A percentile compares a stretch with the other conserved stretches of the same genome.
Conservation (phyloP, 257 asterid species). For the Solanum chiquidenum region DNA sequence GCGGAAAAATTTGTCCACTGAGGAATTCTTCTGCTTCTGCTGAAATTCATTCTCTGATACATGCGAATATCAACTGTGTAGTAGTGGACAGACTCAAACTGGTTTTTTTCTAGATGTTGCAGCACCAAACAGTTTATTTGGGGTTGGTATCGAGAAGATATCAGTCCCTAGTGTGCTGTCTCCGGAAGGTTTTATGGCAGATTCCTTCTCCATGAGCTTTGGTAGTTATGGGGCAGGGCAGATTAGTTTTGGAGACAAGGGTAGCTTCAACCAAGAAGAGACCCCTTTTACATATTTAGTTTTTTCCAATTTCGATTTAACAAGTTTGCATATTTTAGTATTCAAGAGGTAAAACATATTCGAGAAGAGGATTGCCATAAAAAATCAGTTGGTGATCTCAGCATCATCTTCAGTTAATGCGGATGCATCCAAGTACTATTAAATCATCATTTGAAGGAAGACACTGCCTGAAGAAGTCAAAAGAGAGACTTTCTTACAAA, state of each 20-base stretch:
- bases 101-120: slow-evolving; percentile 68
- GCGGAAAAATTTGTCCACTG: slow-evolving; percentile 25
- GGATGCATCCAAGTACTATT: not conserved
- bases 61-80: slow-evolving; percentile 19
- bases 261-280: slow-evolving; percentile 70
- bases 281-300: slow-evolving; percentile 32
- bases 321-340: not conserved
- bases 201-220: slow-evolving; percentile 85
- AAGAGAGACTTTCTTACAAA: not conserved
- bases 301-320: no score
- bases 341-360: not conserved
- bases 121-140: slow-evolving; percentile 80
- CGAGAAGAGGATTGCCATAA: not conserved
- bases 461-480: not conserved
- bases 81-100: slow-evolving; percentile 77
- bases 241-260: slow-evolving; percentile 75
- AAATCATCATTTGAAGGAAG: not conserved
- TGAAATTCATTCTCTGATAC: not conserved
- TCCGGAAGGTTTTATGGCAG: slow-evolving; percentile 41
- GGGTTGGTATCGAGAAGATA: slow-evolving; percentile 70
- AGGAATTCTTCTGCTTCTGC: not conserved
- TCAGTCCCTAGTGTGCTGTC: slow-evolving; percentile 76
- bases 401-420: not conserved
- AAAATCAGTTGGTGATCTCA: not conserved
- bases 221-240: slow-evolving; percentile 67